Evolutionary conservation across 768 basidiomycete species (phyloP), one percentile per base, ranked within the genome.

Genomic region (Flagelloscypha sp.): DNA sequence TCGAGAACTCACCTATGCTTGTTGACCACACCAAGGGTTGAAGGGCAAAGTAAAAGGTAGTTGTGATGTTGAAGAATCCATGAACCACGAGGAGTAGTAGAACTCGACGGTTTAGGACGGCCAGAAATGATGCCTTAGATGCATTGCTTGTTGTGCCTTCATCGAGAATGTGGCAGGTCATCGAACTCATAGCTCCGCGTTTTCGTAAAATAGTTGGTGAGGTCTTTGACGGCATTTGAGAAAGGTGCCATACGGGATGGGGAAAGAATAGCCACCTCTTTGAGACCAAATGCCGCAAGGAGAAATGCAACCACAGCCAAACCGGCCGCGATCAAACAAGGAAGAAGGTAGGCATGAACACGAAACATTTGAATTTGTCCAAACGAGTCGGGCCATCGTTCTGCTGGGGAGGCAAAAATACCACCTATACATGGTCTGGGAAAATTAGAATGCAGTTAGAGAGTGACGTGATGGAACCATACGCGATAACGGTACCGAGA

Each of bases 331-430:
- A 49, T 46, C 6, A 43, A 31, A 44, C 63, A 64, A 18, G 61
- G 57, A 24, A 63, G 50, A 25, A 65, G 56, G 41, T 62, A 65
- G 3, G 62, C 59, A 45, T 63, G 47, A 1, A 47, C 36, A 7
- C 37, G 31, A 22, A 59, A 52, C 33, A 61, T 50, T 4, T 24
- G 10, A n/a, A 49, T 33, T 7, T 33, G 36, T 7, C 50, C 52
- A 29, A 59, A 56, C 4, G 44, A 36, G 6, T 38, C 24, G 4
- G 58, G 57, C 47, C 53, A 60, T 31, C 44, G 35, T 19, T 45
- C 38, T 6, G 52, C 43, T 6, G 61, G 58, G 16, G 52, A 44
- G 13, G 61, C 43, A 16, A 63, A 46, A 5, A 53, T n/a, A 2
- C 62, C 61, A 9, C 62, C 62, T 5, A 61, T 47, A n/a, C 49